These are phyloP conservation scores for Neurospora crassa DNA, from an alignment of 2,329 filamentous ascomycete species.

Conservation along the genomic window DNA sequence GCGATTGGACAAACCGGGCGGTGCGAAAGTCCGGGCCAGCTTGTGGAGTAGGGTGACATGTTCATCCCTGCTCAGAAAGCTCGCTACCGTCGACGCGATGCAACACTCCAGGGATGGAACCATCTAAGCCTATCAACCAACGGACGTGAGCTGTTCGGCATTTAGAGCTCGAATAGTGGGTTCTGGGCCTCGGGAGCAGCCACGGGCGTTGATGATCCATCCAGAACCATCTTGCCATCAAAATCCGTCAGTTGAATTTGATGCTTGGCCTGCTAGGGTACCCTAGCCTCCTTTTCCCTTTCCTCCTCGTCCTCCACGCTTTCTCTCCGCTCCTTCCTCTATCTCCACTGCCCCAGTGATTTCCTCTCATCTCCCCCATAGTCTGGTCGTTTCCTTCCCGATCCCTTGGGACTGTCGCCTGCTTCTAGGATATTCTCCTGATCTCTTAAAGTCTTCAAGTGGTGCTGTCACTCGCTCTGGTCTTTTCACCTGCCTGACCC, in stretches of 20 bases:
- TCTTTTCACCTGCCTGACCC: neutral
- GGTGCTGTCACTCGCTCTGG: neutral
- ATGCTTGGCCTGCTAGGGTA: neutral
- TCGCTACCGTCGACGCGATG: neutral
- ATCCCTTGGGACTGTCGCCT: neutral
- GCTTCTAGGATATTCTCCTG: neutral
- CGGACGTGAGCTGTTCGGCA: neutral
- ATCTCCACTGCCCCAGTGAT: neutral
- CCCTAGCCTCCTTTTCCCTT: neutral
- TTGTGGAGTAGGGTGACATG: neutral
- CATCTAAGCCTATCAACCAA: neutral
- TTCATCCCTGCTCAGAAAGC: neutral
- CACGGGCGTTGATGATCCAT: neutral
- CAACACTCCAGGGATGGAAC: neutral
- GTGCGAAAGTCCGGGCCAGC: neutral
- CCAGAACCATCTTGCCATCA: neutral
- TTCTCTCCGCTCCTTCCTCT: neutral
- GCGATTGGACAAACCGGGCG: neutral
- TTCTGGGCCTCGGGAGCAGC: neutral
- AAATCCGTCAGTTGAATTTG: neutral
- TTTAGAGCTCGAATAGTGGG: neutral
- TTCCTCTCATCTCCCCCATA: neutral
- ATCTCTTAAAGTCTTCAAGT: neutral
- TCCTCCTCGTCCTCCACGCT: neutral
- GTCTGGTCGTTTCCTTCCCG: neutral